Evolutionary conservation across 495 filamentous ascomycete genomes (phyloP), one percentile per base, ranked within the genome.

Genomic region (Neurospora sp.): DNA sequence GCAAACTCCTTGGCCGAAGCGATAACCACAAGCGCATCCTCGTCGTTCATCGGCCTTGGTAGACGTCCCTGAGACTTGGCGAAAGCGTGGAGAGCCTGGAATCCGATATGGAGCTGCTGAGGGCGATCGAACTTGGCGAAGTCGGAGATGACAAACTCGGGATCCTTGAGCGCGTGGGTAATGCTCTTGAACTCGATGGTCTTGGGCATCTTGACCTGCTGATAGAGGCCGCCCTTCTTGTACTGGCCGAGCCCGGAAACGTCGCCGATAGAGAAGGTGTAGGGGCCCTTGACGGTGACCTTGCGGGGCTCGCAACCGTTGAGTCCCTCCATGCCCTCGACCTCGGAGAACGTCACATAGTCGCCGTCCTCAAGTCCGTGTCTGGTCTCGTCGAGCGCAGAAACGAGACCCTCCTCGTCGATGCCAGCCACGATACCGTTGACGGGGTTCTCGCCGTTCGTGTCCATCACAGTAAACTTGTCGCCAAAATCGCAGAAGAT

Each of bases 401-500:
- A 97, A 7, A 99, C 96, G 73, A 98, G 78, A 37, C 96, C 96
- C 40, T 93, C 91, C 61, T 93, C 88, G 76, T 94, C 90, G 75
- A 99, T 96, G 44, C 85, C 91, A 10, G 96, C 95, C 40, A 99
- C 88, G 73, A 99, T 98, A 22, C 96, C 96, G 77, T 81, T 91
- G n/a, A 91, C 83, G 37, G 92, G 90, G 69, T 91, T 91, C 82
- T 99, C 96, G 73, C 96, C 96, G 12, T 92, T 98, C 12, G 94
- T 83, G 80, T 99, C 96, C 70, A 93, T 90, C 44, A 94, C 86
- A 10, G 92, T 91, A 80, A 98, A 98, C 70, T 96, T 91, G 80
- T 96, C 89, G 74, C 96, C 96, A 79, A 98, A 98, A 78, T 99
- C 96, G 77, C 95, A 97, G 85, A 98, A 99, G 73, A 99, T 91